Evolutionary conservation across 2,329 filamentous ascomycete genomes (phyloP).

Genomic region (Neonectria faginata): DNA sequence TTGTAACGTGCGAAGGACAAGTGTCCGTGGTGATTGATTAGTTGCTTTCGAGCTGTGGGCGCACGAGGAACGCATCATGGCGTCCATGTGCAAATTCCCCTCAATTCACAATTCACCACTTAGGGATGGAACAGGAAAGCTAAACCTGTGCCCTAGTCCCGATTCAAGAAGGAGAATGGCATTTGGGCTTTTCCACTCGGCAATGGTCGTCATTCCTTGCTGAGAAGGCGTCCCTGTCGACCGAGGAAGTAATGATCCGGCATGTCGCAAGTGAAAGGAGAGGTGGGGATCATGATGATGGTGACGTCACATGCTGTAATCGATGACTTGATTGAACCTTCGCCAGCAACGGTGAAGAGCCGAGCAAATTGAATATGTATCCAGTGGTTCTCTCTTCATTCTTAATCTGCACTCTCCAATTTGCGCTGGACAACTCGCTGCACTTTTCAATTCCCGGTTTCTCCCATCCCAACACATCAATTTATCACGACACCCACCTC

Average conservation of each 20-base stretch:
- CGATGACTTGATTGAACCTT: conserved; percentile 13
- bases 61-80: neutral
- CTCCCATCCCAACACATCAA: neutral
- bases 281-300: conserved; percentile 20
- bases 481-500: neutral
- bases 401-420: neutral
- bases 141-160: neutral
- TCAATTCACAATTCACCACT: neutral
- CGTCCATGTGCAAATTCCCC: neutral
- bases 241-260: conserved; percentile 17
- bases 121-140: neutral
- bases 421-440: neutral
- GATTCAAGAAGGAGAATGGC: neutral
- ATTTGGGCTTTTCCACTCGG: neutral
- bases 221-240: neutral
- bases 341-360: neutral
- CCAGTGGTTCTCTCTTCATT: neutral
- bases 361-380: neutral
- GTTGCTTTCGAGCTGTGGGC: neutral
- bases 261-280: conserved; percentile 3
- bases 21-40: neutral
- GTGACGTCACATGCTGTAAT: conserved; percentile 23
- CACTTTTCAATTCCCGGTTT: neutral
- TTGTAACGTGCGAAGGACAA: neutral
- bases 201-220: neutral